Evolutionary conservation across 202 grass and related monocot species (phyloP).

Genomic region (Alloteropsis angusta): DNA sequence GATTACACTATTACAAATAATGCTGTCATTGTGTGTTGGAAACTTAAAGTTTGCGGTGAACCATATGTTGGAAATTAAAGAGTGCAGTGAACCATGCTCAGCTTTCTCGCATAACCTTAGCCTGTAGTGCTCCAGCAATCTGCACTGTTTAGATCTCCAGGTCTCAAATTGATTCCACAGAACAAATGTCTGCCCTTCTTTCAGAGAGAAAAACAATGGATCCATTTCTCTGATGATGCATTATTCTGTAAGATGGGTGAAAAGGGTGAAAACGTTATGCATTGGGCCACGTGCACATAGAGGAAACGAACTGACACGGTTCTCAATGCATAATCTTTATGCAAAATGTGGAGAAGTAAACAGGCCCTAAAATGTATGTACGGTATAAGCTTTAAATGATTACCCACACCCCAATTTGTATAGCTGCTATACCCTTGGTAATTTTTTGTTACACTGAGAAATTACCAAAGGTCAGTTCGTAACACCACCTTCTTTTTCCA

Average conservation of each 20-base stretch:
- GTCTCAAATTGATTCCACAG: background rate
- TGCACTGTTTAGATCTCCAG: background rate
- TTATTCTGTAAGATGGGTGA: background rate
- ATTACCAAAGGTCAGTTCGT: background rate
- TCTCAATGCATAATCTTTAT: too few relatives aligned
- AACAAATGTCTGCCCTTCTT: background rate
- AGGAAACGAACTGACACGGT: too few relatives aligned
- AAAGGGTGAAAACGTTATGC: too few relatives aligned
- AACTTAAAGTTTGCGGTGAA: background rate
- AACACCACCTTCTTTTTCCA: background rate
- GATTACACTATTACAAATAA: constrained; percentile 1
- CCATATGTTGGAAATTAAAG: background rate
- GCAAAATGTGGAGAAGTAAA: too few relatives aligned
- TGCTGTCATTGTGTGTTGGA: background rate
- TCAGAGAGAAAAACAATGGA: background rate
- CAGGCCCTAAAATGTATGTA: background rate
- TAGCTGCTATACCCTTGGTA: background rate
- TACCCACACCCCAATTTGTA: background rate
- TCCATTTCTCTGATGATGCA: background rate
- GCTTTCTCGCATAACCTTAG: background rate
- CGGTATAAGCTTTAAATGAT: background rate
- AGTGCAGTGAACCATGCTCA: background rate
- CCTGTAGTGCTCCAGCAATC: background rate
- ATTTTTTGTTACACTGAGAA: background rate
- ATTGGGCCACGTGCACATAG: too few relatives aligned